Conservation (phyloP, 208 protist genomes). For the Leishmania arabica region DNA sequence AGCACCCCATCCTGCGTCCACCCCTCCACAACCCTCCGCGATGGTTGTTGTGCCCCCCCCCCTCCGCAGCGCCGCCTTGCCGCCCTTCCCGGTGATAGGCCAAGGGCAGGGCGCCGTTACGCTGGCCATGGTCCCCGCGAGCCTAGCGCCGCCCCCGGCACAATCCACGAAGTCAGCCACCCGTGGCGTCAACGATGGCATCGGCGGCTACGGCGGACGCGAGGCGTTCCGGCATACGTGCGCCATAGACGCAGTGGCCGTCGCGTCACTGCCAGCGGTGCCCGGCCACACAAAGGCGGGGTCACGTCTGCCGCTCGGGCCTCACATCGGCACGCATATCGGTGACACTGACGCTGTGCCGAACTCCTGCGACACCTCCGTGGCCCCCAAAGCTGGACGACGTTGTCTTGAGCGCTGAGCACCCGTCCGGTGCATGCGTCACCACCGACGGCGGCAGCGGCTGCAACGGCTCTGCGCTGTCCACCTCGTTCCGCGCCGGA, state of each 20-base stretch:
- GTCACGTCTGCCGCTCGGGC: neutral
- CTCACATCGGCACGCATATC: neutral
- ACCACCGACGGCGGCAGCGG: neutral
- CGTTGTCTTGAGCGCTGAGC: neutral
- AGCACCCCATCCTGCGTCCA: neutral
- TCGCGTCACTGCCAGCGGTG: neutral
- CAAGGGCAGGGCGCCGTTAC: too few relatives aligned
- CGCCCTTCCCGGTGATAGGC: neutral
- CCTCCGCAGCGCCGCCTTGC: neutral
- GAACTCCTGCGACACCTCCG: neutral
- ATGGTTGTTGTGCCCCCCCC: neutral
- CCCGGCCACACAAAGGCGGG: neutral
- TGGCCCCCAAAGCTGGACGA: neutral
- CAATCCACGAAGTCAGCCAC: neutral
- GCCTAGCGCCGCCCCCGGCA: neutral
- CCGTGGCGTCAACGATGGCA: neutral
- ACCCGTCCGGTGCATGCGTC: neutral
- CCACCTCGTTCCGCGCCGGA: conserved; percentile 13
- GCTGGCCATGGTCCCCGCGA: neutral
- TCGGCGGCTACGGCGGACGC: neutral
- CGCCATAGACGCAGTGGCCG: neutral
- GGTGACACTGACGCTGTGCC: neutral
- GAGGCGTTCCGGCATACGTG: neutral
- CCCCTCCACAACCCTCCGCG: neutral
- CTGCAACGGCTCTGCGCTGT: neutral